Evolutionary conservation across 1,284 basidiomycete genomes (phyloP).

Genomic region (Apiotrichum mycotoxinovorans): DNA sequence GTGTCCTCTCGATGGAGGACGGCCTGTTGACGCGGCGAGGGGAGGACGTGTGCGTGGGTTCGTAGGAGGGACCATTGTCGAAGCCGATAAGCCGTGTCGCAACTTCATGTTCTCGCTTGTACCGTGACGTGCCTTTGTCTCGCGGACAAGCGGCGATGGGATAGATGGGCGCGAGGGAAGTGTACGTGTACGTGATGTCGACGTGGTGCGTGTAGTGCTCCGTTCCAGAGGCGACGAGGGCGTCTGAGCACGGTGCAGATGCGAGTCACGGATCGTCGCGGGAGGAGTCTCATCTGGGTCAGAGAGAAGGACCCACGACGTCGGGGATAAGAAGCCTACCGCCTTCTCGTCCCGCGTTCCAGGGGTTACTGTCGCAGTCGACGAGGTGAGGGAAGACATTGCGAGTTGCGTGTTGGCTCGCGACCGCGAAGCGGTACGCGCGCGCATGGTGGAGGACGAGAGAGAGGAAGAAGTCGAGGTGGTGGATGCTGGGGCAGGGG

Average conservation of each 20-base stretch:
- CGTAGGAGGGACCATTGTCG: not conserved
- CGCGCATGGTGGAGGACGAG: constrained; percentile 2
- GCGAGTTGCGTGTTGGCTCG: not conserved
- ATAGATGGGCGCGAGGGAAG: constrained; percentile 43
- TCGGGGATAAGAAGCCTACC: constrained; percentile 27
- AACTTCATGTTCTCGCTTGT: not conserved
- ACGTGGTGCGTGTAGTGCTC: not conserved
- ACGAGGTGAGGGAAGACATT: not conserved
- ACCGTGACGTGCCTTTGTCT: constrained; percentile 1
- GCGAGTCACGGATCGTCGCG: constrained; percentile 19
- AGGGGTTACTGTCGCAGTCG: constrained; percentile 4
- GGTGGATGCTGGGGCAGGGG: not conserved
- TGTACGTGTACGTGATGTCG: constrained; percentile 13
- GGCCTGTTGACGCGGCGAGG: not conserved
- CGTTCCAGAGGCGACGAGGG: constrained; percentile 24
- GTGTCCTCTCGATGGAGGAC: constrained; percentile 5
- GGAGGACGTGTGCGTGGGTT: not conserved
- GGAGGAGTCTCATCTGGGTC: constrained; percentile 34
- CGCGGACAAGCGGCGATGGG: constrained; percentile 39
- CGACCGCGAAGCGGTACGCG: constrained; percentile 18
- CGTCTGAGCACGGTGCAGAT: constrained; percentile 20
- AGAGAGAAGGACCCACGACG: constrained; percentile 45
- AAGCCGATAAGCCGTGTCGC: not conserved
- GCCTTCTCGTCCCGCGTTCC: not conserved
- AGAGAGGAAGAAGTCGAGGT: not conserved